Evolutionary conservation across 805 yeast species (phyloP).

Genomic region (Monosporozyma servazzii): DNA sequence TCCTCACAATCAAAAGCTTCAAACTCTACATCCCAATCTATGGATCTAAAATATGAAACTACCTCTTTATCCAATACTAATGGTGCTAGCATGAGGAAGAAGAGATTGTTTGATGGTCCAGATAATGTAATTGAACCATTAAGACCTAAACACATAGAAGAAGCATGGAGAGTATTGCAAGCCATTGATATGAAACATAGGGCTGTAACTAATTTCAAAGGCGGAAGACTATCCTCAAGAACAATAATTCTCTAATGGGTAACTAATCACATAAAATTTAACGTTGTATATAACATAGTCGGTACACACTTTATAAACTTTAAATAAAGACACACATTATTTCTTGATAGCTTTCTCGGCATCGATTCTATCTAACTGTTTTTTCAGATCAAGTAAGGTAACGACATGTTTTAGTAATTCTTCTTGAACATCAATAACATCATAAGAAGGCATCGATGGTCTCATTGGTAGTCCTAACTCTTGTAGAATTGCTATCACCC

Average conservation of each 20-base stretch:
- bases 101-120: slow-evolving; percentile 75
- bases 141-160: slow-evolving; percentile 70
- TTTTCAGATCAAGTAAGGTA: slow-evolving; percentile 71
- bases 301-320: not conserved
- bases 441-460: slow-evolving; percentile 82
- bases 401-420: slow-evolving; percentile 60
- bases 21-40: slow-evolving; percentile 18
- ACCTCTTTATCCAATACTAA: slow-evolving; percentile 26
- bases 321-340: slow-evolving; percentile 2
- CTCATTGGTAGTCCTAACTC: slow-evolving; percentile 73
- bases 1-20: slow-evolving; percentile 1
- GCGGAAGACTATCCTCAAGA: slow-evolving; percentile 30
- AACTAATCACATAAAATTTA: not conserved
- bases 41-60: slow-evolving; percentile 30
- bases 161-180: slow-evolving; percentile 82
- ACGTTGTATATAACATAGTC: not conserved
- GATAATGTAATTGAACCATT: slow-evolving; percentile 76
- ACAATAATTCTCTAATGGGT: slow-evolving; percentile 29
- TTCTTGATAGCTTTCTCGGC: slow-evolving; percentile 56
- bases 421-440: slow-evolving; percentile 69
- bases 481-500: slow-evolving; percentile 50
- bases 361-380: slow-evolving; percentile 77
- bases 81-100: slow-evolving; percentile 32
- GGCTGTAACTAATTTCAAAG: slow-evolving; percentile 63
- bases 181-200: slow-evolving; percentile 44